Conservation (phyloP, 2,329 filamentous ascomycete genomes). For the Clonostachys chloroleuca region DNA sequence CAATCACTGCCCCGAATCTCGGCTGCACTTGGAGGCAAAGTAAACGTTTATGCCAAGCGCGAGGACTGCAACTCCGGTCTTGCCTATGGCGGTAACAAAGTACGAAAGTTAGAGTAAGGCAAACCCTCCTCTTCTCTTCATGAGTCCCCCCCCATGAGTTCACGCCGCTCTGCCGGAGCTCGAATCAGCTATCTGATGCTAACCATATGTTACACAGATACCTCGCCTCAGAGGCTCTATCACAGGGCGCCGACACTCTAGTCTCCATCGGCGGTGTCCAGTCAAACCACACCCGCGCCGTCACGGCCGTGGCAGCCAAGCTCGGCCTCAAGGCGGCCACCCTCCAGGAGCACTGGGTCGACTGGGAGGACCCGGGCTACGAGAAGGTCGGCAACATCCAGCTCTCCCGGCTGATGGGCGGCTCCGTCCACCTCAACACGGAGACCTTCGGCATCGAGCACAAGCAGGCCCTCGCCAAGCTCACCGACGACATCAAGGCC, state of each 20-base stretch:
- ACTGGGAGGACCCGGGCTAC: conserved; percentile 55
- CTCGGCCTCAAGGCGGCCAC: conserved; percentile 49
- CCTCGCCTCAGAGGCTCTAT: conserved; percentile 57
- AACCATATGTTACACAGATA: conserved; percentile 36
- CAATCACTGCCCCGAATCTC: conserved; percentile 63
- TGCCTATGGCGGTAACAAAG: conserved; percentile 67
- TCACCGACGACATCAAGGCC: conserved; percentile 46
- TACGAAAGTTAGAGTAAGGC: conserved; percentile 58
- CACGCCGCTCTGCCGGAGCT: not conserved
- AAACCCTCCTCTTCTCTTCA: not conserved
- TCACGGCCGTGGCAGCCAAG: conserved; percentile 56
- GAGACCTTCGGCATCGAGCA: conserved; percentile 65
- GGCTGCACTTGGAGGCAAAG: conserved; percentile 51
- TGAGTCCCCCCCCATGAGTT: not conserved
- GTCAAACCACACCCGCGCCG: conserved; percentile 66
- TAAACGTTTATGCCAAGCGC: conserved; percentile 65
- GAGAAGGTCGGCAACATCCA: conserved; percentile 68
- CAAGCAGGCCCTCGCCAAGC: conserved; percentile 51
- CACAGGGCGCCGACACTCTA: conserved; percentile 53
- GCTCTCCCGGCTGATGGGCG: conserved; percentile 63
- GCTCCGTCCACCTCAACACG: conserved; percentile 56
- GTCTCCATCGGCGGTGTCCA: conserved; percentile 66
- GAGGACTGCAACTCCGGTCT: conserved; percentile 68
- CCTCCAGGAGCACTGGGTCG: conserved; percentile 65
- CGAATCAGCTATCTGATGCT: not conserved